Base-by-base conservation (phyloP, 2,329 filamentous ascomycete species). In the Truncatella angustata region DNA sequence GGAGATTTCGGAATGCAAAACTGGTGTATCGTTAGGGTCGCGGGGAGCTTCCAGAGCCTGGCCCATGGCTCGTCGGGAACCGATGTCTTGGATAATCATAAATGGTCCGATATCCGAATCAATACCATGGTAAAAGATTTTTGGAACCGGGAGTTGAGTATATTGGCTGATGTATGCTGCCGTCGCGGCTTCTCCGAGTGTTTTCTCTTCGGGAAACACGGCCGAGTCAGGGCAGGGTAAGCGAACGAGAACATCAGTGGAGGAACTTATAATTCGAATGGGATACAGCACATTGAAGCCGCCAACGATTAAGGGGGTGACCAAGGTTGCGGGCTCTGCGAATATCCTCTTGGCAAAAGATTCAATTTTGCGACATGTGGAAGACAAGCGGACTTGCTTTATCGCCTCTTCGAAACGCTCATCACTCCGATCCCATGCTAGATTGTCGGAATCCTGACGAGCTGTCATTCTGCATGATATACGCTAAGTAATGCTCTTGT, bases 1-100 rank as follows among this genome's bases (percentile, higher is more conserved):
- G 34, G 54, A 51, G 16, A 75, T 64, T 12, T 67, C 54, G 4
- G 65, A 64, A 54, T 73, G 58, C 23, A 73, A 58, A 45, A 69
- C 50, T 35, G 57, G 67, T 23, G 53, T 45, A 9, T 69, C 63
- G 20, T 64, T 47, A 40, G 43, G 43, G 10, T 52, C 37, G 12
- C 55, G 53, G 0, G 66, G 66, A 32, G 61, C 62, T 26, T 61
- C 60, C 10, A 73, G 60, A 32, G 23, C 60, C 10, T 57, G 42
- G 14, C 61, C 65, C 58, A 71, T 61, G 11, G 50, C 66, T 44
- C 30, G 45, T 5, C 66, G 24, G 43, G 68, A 61, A 3, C 68
- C 57, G 37, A 69, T 59, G 36, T 70, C 69, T 2, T 72, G 63
- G 63, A 72, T 71, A 24, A 73, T 68, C 21, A 71, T 69, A 36